Conservation (phyloP, 176 grass and related monocot species). For the Coix lacrymajobi region DNA sequence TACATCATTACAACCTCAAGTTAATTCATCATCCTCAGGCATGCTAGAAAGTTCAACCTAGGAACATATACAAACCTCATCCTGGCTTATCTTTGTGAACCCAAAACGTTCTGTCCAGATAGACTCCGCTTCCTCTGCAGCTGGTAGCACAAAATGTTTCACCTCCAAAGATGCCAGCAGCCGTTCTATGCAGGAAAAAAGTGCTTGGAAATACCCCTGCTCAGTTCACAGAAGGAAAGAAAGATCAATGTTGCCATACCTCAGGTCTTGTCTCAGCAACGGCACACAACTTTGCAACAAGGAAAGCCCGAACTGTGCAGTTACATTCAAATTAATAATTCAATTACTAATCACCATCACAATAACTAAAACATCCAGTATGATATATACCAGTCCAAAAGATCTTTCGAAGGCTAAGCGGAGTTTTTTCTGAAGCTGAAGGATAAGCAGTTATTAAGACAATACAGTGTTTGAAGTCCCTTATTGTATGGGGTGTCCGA, state of each 20-base stretch:
- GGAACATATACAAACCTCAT: constrained; percentile 54
- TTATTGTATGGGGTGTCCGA: not conserved
- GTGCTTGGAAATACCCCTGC: constrained; percentile 85
- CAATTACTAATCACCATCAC: not conserved
- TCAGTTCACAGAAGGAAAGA: constrained; percentile 20
- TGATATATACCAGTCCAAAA: not conserved
- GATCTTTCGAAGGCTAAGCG: not conserved
- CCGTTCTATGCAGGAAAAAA: constrained; percentile 66
- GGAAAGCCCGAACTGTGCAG: not conserved
- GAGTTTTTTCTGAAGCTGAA: not conserved
- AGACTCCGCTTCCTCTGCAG: constrained; percentile 73
- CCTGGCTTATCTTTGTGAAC: constrained; percentile 65
- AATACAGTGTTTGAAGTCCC: not conserved
- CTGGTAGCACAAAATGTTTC: constrained; percentile 84
- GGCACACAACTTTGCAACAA: not conserved
- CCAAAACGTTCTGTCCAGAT: constrained; percentile 90
- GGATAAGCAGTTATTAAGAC: not conserved
- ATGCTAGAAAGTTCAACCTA: not conserved
- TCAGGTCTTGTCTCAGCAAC: constrained; percentile 16
- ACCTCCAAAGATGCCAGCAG: constrained; percentile 60
- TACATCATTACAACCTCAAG: constrained; percentile 7
- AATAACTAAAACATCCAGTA: not conserved
- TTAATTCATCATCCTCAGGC: not conserved
- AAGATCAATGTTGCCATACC: constrained; percentile 1
- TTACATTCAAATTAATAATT: not conserved